Evolutionary conservation across 257 asterid species (phyloP).

Genomic region (Primulina tabacum): DNA sequence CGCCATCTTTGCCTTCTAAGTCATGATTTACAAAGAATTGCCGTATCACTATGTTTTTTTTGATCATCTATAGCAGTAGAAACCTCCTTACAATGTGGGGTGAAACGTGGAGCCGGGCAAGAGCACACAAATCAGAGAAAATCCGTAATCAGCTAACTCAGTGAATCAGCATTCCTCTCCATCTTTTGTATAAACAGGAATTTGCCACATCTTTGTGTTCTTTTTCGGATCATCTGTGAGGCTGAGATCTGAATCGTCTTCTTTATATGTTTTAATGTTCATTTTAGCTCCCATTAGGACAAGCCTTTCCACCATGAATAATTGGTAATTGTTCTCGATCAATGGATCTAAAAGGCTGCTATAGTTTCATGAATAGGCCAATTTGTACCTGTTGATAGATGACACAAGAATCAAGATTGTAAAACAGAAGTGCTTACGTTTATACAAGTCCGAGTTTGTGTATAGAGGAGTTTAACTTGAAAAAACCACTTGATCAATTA

Average conservation of each 20-base stretch:
- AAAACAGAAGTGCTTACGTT: neutral
- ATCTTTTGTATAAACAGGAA: constrained; percentile 69
- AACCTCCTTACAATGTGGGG: neutral
- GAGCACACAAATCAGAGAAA: neutral
- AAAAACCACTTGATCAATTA: too few species aligned
- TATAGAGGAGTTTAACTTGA: neutral
- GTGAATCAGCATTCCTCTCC: constrained; percentile 47
- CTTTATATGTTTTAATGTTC: constrained; percentile 63
- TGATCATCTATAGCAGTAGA: neutral
- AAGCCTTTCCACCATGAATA: constrained; percentile 89
- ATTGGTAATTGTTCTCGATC: constrained; percentile 78
- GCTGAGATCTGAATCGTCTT: constrained; percentile 63
- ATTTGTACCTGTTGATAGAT: constrained; percentile 61
- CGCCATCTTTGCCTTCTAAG: neutral
- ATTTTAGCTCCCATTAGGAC: constrained; percentile 82
- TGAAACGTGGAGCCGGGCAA: neutral
- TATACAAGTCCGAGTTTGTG: neutral
- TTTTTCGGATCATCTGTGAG: constrained; percentile 93
- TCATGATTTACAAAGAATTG: neutral
- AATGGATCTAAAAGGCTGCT: constrained; percentile 70
- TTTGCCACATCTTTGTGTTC: constrained; percentile 77
- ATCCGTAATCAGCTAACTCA: constrained; percentile 1
- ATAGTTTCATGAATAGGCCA: constrained; percentile 80
- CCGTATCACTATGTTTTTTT: neutral
- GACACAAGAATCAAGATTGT: neutral